Evolutionary conservation across 2,329 filamentous ascomycete genomes (phyloP).

Genomic region (Lecanicillium sp.): DNA sequence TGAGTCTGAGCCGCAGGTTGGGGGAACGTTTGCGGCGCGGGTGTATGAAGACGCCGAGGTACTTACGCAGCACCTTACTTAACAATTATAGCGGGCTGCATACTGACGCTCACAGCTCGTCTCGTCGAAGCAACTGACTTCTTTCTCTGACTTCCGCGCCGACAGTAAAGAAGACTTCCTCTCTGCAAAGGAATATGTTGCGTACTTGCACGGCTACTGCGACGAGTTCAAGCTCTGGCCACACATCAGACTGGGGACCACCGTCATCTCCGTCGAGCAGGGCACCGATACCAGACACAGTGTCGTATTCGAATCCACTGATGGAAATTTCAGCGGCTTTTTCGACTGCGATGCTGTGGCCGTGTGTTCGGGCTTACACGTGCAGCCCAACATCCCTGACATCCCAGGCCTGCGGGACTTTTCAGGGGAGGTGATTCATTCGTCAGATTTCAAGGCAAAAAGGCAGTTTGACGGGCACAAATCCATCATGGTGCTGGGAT

Average conservation of each 20-base stretch:
- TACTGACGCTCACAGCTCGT: slow-evolving; percentile 30
- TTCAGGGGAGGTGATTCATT: slow-evolving; percentile 33
- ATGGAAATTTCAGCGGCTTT: too few species aligned
- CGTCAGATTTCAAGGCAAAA: slow-evolving; percentile 35
- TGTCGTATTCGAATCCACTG: too few species aligned
- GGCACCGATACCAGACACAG: not conserved
- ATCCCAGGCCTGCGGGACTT: slow-evolving; percentile 32
- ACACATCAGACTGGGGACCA: slow-evolving; percentile 28
- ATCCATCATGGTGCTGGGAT: slow-evolving; percentile 36
- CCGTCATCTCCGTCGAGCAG: slow-evolving; percentile 20
- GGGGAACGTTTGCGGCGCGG: slow-evolving; percentile 37
- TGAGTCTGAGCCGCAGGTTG: slow-evolving; percentile 34
- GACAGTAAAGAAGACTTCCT: slow-evolving; percentile 34
- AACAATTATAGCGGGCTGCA: too few species aligned
- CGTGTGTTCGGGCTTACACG: slow-evolving; percentile 37
- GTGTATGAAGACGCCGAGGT: slow-evolving; percentile 39
- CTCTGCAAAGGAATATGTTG: slow-evolving; percentile 29
- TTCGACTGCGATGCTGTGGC: slow-evolving; percentile 38
- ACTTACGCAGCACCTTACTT: too few species aligned
- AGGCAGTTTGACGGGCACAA: slow-evolving; percentile 33
- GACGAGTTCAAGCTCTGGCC: slow-evolving; percentile 32
- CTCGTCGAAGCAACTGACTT: slow-evolving; percentile 41
- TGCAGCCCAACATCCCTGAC: slow-evolving; percentile 30
- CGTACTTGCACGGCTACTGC: slow-evolving; percentile 36
- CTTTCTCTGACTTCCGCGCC: slow-evolving; percentile 40